Evolutionary conservation across 1,284 basidiomycete species (phyloP), one percentile per base, ranked within the genome.

Genomic region (Melampsora americana): DNA sequence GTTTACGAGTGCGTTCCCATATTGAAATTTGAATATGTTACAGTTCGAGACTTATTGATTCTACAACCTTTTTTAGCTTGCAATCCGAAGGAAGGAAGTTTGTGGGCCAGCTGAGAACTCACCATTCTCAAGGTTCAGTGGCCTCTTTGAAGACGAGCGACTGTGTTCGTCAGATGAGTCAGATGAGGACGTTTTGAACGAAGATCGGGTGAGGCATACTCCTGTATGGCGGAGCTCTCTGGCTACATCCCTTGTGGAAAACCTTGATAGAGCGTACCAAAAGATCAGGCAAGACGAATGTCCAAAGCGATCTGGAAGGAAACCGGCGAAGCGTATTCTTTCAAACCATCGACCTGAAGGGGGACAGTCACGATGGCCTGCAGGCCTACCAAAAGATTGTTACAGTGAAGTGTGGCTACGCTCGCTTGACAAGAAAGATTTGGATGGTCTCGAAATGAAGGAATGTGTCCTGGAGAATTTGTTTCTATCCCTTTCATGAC

Each of bases 111-210:
- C 6, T 42, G 39, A 42, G 6, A 42, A 11, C 39, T 42, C 39
- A 42, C 39, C 39, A 42, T 42, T 42, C 12, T 18, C 46, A 23
- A 7, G 26, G 0, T 67, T 32, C 39, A 4, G 12, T 1, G 14
- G 18, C 30, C 66, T 67, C 46, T 67, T 67, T 67, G 23, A 26
- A 53, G 66, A 67, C 30, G 26, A 28, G 5, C 66, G 66, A 32
- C 66, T 67, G n/a, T 67, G 66, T 53, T 67, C 66, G 12, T 67
- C 66, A 5, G 46, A 67, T 50, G 66, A 67, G 53, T 68, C 66
- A 6, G 20, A 5, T 1, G 11, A 48, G 5, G 66, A 68, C 42
- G 3, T 11, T 12, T n/a, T 16, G n/a, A 35, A 53, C 14, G 26
- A 68, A 6, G 39, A 30, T 2, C 50, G 66, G 35, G 39, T 68